Evolutionary conservation across 305 asterid genomes (phyloP).

Genomic region (Ilex paraguariensis): DNA sequence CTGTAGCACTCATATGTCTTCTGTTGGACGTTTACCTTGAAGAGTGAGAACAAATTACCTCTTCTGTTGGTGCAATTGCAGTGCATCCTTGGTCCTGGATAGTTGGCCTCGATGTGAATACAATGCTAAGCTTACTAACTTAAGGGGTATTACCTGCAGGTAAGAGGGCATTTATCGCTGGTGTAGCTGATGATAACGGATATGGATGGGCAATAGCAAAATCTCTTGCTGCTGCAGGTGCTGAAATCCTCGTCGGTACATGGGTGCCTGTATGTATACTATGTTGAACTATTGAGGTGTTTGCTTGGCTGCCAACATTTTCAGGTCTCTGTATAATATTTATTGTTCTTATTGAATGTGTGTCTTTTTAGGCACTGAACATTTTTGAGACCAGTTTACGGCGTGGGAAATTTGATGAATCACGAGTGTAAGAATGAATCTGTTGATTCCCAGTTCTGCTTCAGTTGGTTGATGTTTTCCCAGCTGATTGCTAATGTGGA

Average conservation of each 20-base stretch:
- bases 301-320: not conserved
- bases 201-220: constrained; percentile 96
- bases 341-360: constrained; percentile 18
- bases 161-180: constrained; percentile 85
- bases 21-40: no score
- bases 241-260: constrained; percentile 80
- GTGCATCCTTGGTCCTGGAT: no score
- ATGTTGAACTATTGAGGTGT: not conserved
- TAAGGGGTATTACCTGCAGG: constrained; percentile 32
- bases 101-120: constrained; percentile 12
- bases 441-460: constrained; percentile 8
- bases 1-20: no score
- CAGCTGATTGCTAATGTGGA: constrained; percentile 14
- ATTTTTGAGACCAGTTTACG: constrained; percentile 87
- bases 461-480: not conserved
- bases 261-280: constrained; percentile 80
- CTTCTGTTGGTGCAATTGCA: no score
- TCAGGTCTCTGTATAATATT: constrained; percentile 9
- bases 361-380: constrained; percentile 54
- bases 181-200: constrained; percentile 90
- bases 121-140: no score
- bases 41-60: no score
- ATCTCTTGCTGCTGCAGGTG: constrained; percentile 91
- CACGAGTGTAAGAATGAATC: constrained; percentile 56
- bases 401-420: constrained; percentile 86